phyloP scores from a whole-genome alignment of 2,329 filamentous ascomycete genomes.

The Trichoderma hamatum region DNA sequence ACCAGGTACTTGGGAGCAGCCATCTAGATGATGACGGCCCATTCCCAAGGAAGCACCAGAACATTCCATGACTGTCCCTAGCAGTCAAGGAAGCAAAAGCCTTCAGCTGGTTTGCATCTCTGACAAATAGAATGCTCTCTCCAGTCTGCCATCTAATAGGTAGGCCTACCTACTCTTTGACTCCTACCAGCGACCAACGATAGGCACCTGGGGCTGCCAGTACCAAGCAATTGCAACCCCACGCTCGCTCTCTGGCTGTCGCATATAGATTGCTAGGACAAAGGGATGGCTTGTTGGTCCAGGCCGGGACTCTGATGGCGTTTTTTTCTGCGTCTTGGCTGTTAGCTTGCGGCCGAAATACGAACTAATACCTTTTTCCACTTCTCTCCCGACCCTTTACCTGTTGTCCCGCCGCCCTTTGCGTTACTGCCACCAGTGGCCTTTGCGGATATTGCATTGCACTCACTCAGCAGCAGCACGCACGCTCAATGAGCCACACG shows the following conservation, averaged over 20 bases:
- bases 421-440: too few relatives aligned
- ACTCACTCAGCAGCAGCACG: too few relatives aligned
- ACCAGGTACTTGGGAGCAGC: neutral
- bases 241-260: neutral
- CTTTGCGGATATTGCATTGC: neutral
- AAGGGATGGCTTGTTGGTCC: neutral
- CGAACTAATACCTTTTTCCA: neutral
- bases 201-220: neutral
- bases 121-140: neutral
- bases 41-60: neutral
- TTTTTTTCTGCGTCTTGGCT: neutral
- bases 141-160: neutral
- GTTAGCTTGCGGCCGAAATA: neutral
- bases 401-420: neutral
- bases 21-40: too few relatives aligned
- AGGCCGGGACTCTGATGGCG: neutral
- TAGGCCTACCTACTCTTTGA: too few relatives aligned
- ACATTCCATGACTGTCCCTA: neutral
- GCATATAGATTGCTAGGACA: neutral
- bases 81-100: neutral
- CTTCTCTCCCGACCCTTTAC: neutral
- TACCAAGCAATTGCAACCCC: neutral
- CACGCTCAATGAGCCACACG: neutral
- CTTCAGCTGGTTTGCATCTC: neutral
- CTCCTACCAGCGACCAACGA: neutral